Conservation (phyloP, 306 rosid species). For the Psophocarpus tetragonolobus region DNA sequence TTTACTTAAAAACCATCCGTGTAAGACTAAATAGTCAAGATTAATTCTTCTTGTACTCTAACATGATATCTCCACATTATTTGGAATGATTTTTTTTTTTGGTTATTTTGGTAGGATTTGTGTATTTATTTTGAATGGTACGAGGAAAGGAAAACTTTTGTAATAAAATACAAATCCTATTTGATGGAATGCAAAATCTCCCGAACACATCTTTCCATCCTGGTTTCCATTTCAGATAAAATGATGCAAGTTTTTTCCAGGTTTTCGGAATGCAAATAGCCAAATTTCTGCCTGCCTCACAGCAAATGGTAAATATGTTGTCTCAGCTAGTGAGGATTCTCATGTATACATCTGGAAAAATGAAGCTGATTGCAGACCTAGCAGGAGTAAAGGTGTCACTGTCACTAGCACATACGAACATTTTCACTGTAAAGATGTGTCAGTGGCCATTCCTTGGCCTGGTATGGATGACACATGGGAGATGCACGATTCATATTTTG, state of each 20-base stretch:
- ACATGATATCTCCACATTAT: background rate
- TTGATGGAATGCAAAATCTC: background rate
- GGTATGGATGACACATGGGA: slow-evolving; percentile 63
- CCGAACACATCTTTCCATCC: background rate
- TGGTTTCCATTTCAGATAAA: slow-evolving; percentile 16
- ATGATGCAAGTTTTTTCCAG: slow-evolving; percentile 44
- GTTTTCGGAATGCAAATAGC: slow-evolving; percentile 75
- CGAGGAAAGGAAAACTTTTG: background rate
- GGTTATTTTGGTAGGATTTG: background rate
- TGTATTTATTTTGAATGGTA: slow-evolving; percentile 2
- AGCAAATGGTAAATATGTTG: slow-evolving; percentile 65
- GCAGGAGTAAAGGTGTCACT: slow-evolving; percentile 60
- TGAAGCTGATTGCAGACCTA: slow-evolving; percentile 74
- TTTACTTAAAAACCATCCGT: background rate
- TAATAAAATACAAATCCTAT: too few species aligned
- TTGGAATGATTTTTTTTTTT: background rate
- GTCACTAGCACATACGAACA: slow-evolving; percentile 69
- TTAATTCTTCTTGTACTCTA: background rate
- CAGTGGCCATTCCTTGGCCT: slow-evolving; percentile 82
- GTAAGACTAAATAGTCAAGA: background rate
- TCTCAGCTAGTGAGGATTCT: slow-evolving; percentile 89
- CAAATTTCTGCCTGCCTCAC: slow-evolving; percentile 81
- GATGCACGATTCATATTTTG: slow-evolving; percentile 40
- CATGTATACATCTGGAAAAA: slow-evolving; percentile 85
- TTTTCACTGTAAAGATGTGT: slow-evolving; percentile 84